These are phyloP conservation scores for Coemansia sp. DNA, from an alignment of 192 early-diverging fungal species.

Conservation along the genomic window DNA sequence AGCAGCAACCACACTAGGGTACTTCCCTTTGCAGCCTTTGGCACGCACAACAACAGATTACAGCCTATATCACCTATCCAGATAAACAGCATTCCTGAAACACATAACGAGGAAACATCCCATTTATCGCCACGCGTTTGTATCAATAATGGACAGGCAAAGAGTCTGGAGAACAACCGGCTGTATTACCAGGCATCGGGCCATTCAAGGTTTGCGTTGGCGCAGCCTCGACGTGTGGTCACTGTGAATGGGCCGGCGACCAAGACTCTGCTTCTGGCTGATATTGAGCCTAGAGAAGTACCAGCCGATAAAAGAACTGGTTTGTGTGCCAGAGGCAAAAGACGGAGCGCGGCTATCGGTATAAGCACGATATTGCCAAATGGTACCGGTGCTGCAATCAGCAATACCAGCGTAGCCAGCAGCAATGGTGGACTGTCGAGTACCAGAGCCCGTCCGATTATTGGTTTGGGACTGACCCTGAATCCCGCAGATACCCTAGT, in stretches of 20 bases:
- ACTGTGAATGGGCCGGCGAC: constrained; percentile 11
- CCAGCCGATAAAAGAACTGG: neutral
- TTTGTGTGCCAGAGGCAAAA: neutral
- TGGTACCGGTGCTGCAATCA: too few relatives aligned
- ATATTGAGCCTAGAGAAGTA: neutral
- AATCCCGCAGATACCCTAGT: constrained; percentile 46
- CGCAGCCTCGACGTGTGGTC: constrained; percentile 38
- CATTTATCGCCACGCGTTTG: constrained; percentile 1
- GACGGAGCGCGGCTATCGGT: constrained; percentile 22
- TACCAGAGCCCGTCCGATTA: constrained; percentile 29
- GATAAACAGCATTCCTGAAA: neutral
- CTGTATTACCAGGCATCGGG: constrained; percentile 14
- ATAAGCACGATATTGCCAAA: constrained; percentile 19
- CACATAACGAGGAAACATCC: neutral
- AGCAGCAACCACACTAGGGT: constrained; percentile 41
- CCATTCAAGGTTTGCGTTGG: constrained; percentile 39
- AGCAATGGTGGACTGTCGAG: neutral
- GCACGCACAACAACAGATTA: neutral
- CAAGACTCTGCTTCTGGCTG: neutral
- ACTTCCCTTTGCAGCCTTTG: constrained; percentile 31
- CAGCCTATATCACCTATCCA: constrained; percentile 7
- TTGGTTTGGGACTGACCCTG: constrained; percentile 44
- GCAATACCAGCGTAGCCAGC: neutral
- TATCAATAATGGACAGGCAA: constrained; percentile 9
- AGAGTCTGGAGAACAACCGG: constrained; percentile 3